These are phyloP conservation scores for Plasmodium adleri DNA, from an alignment of 169 alveolate species.

Conservation along the genomic window DNA sequence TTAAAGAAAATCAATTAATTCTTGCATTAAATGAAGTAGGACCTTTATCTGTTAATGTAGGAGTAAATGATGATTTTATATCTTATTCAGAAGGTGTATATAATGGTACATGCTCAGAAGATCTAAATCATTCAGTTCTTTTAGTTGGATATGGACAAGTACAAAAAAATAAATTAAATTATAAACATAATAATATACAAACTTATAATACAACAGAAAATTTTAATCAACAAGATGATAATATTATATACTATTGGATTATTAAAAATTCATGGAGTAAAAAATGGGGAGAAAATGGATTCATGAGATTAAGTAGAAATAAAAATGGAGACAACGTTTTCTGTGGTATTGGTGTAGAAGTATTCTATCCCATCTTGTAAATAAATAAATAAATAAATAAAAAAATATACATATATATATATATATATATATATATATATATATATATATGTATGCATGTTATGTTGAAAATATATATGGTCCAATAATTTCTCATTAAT, in stretches of 20 bases:
- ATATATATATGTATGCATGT: neutral
- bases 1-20: slow-evolving; percentile 68
- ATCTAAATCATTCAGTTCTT: slow-evolving; percentile 89
- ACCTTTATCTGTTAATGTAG: slow-evolving; percentile 93
- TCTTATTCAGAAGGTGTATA: slow-evolving; percentile 88
- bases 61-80: slow-evolving; percentile 89
- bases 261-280: slow-evolving; percentile 91
- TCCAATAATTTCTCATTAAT: too few species aligned
- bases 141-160: slow-evolving; percentile 89
- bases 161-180: slow-evolving; percentile 12
- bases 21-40: slow-evolving; percentile 81
- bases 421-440: slow-evolving; percentile 8
- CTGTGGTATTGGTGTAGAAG: slow-evolving; percentile 67
- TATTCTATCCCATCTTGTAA: slow-evolving; percentile 56
- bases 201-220: neutral
- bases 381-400: neutral
- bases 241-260: slow-evolving; percentile 84
- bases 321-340: slow-evolving; percentile 51
- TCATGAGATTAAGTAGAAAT: slow-evolving; percentile 81
- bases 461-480: too few species aligned
- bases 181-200: slow-evolving; percentile 6
- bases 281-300: slow-evolving; percentile 91
- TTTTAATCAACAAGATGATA: slow-evolving; percentile 16
- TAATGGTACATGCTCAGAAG: slow-evolving; percentile 81
- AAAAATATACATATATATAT: neutral